Base-by-base conservation (phyloP, 495 filamentous ascomycete genomes). In the Neurospora hispaniola region DNA sequence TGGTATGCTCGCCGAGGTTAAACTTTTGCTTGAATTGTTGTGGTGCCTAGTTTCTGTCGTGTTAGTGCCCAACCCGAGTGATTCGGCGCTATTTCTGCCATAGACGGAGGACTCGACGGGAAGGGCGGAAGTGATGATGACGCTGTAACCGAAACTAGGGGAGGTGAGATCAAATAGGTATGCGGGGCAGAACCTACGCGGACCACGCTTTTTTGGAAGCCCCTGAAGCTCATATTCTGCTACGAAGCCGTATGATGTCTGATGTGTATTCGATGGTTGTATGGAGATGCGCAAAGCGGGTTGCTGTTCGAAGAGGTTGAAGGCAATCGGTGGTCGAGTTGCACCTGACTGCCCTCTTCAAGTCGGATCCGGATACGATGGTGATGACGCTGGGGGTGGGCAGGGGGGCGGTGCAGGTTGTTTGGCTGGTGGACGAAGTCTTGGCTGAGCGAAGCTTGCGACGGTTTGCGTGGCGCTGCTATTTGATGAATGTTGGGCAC, bases 1-100 rank as follows among this genome's bases (percentile, higher is more conserved):
- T 96, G 73, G 94, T 93, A 76, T 94, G 86, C 75, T 98, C 96
- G 78, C 95, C 92, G 84, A 98, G 87, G 80, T 97, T 98, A 85
- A 99, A 98, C 75, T 90, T 93, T 74, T 89, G 86, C 79, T 93
- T 96, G 85, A 99, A 86, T 74, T 89, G 89, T 87, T 99, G 96
- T 71, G 96, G 96, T 76, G 95, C 93, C 92, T 94, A 8, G n/a
- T 16, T 70, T 71, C 12, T 20, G 39, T 2, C 14, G 12, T 39
- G 38, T 18, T 40, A 72, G 39, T 39, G 48, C 14, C 42, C n/a
- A 54, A 27, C 10, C 12, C 23, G 42, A 43, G 42, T 6, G 16
- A n/a, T 44, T 44, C 42, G 42, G 4, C 8, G 18, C 27, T 31
- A 6, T 14, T 16, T 62, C 54, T 6, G 11, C 23, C 12, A 12